These are phyloP conservation scores for Cyberlindnera xishuangbannaensis DNA, from an alignment of 805 yeast species.

Conservation along the genomic window DNA sequence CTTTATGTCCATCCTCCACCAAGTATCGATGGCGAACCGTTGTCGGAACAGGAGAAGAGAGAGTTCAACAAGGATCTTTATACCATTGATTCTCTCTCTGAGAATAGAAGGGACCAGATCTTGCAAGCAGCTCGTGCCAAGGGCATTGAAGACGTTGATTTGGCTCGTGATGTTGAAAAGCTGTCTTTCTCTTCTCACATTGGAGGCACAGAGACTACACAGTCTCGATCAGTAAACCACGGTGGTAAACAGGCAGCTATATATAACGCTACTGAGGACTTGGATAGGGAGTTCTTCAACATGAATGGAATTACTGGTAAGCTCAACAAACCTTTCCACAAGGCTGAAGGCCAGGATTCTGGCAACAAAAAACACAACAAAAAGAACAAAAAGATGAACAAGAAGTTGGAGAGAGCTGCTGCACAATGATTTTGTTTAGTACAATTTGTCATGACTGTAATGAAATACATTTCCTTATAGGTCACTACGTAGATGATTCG, in stretches of 20 bases:
- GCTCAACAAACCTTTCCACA: constrained; percentile 70
- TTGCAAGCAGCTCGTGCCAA: constrained; percentile 53
- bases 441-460: too few species aligned
- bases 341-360: constrained; percentile 28
- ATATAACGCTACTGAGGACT: constrained; percentile 70
- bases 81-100: constrained; percentile 59
- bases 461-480: too few species aligned
- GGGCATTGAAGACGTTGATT: constrained; percentile 50
- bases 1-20: constrained; percentile 90
- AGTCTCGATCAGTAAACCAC: constrained; percentile 51
- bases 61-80: constrained; percentile 75
- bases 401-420: constrained; percentile 10
- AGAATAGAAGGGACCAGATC: constrained; percentile 67
- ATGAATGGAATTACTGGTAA: constrained; percentile 61
- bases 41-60: constrained; percentile 44
- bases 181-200: constrained; percentile 78
- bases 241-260: constrained; percentile 83
- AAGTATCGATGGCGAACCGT: constrained; percentile 38
- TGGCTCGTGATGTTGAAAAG: constrained; percentile 62
- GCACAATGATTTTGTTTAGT: constrained; percentile 3
- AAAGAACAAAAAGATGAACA: constrained; percentile 49
- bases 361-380: constrained; percentile 66
- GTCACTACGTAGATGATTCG: too few species aligned
- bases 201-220: constrained; percentile 40
- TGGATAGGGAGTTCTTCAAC: constrained; percentile 81